phyloP scores from a whole-genome alignment of 2,329 filamentous ascomycete species.

The Emmonsiellopsis sp. region DNA sequence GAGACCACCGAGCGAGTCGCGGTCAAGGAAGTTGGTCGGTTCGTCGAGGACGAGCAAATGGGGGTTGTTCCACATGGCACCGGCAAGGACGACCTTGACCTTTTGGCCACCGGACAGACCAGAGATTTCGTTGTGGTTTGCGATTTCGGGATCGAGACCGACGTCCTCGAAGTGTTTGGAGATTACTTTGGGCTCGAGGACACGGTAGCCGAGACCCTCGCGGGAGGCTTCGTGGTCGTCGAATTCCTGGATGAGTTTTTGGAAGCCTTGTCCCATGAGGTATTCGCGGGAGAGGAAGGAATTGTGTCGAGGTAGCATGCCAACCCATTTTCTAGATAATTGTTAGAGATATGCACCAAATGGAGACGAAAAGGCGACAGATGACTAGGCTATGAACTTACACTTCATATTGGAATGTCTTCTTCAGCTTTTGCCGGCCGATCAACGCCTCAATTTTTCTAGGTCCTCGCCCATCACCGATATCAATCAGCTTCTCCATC shows the following conservation, averaged over 20 bases:
- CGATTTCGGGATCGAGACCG: conserved; percentile 92
- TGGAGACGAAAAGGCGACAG: neutral
- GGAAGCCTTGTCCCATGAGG: conserved; percentile 72
- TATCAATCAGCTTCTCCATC: conserved; percentile 82
- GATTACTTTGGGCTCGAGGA: conserved; percentile 86
- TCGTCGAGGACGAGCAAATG: conserved; percentile 96
- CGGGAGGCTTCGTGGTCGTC: conserved; percentile 98
- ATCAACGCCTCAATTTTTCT: conserved; percentile 81
- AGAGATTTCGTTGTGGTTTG: conserved; percentile 97
- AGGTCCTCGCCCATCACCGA: conserved; percentile 70
- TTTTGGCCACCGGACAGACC: conserved; percentile 95
- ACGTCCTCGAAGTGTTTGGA: conserved; percentile 97
- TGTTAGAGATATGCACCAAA: neutral
- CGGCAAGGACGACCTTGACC: conserved; percentile 95
- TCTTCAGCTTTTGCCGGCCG: conserved; percentile 97
- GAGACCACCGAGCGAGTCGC: conserved; percentile 90
- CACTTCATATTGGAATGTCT: conserved; percentile 97
- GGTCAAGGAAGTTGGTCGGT: conserved; percentile 98
- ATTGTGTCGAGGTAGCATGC: conserved; percentile 86
- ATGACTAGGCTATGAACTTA: conserved; percentile 35
- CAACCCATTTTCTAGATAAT: conserved; percentile 65
- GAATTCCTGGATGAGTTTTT: conserved; percentile 93
- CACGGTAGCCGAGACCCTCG: conserved; percentile 92
- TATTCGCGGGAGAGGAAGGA: conserved; percentile 89
- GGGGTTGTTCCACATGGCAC: conserved; percentile 98